Conservation (phyloP, 768 basidiomycete species). For the Panaeolus cyanescens region DNA sequence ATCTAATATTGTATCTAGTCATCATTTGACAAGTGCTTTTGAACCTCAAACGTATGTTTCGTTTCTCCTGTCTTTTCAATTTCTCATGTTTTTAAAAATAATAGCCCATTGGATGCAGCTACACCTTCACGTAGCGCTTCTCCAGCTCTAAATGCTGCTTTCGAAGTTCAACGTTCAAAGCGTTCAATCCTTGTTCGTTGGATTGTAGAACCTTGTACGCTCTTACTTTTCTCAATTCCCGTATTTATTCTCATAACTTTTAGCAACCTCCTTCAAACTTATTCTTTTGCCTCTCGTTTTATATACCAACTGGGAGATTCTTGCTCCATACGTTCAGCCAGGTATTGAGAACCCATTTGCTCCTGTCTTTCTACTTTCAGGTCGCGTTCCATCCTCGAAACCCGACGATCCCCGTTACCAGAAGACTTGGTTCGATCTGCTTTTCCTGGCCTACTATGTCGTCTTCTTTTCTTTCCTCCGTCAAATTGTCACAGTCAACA, state of each 20-base stretch:
- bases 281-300: constrained; percentile 61
- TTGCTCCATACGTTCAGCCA: constrained; percentile 45
- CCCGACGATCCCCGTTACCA: constrained; percentile 61
- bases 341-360: constrained; percentile 71
- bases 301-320: constrained; percentile 64
- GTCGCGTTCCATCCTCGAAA: constrained; percentile 53
- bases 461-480: constrained; percentile 89
- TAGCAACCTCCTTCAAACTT: constrained; percentile 69
- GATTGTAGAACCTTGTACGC: constrained; percentile 74
- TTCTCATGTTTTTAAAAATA: constrained; percentile 10
- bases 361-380: constrained; percentile 70
- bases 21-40: constrained; percentile 66
- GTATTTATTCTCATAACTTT: neutral
- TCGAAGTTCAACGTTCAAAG: constrained; percentile 5
- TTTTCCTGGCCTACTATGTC: constrained; percentile 82
- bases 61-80: neutral
- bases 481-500: constrained; percentile 65
- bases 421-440: constrained; percentile 75
- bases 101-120: constrained; percentile 40
- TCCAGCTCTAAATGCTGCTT: constrained; percentile 19
- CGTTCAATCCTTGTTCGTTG: constrained; percentile 57
- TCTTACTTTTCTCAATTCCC: neutral
- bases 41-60: constrained; percentile 60
- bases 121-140: constrained; percentile 30
- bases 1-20: constrained; percentile 24